These are phyloP conservation scores for Fusarium subglutinans DNA, from an alignment of 2,329 filamentous ascomycete genomes.

Conservation along the genomic window DNA sequence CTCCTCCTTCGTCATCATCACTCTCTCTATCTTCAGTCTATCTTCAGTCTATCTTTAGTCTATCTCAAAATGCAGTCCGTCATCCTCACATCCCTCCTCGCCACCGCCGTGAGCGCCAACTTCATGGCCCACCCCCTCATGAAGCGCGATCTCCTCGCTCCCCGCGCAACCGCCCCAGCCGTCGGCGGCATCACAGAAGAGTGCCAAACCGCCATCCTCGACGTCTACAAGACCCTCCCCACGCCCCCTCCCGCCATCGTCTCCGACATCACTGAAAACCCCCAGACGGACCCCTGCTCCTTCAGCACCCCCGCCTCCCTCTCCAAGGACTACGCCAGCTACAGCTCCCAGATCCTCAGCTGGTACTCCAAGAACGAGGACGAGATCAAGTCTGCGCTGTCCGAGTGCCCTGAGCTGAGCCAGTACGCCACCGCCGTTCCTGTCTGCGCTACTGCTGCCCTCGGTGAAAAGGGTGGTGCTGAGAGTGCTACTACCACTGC, in stretches of 20 bases:
- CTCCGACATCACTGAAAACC: slow-evolving; percentile 36
- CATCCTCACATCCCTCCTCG: slow-evolving; percentile 40
- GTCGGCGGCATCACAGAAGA: slow-evolving; percentile 10
- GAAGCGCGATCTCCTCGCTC: slow-evolving; percentile 38
- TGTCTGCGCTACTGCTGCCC: slow-evolving; percentile 35
- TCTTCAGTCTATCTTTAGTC: neutral
- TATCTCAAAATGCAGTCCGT: slow-evolving; percentile 43
- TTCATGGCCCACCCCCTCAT: slow-evolving; percentile 44
- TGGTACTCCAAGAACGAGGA: slow-evolving; percentile 46
- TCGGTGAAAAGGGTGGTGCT: neutral
- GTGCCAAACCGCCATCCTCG: slow-evolving; percentile 40
- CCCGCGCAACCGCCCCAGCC: slow-evolving; percentile 37
- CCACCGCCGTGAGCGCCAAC: slow-evolving; percentile 40
- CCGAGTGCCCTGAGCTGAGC: slow-evolving; percentile 41
- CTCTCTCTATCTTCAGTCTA: neutral
- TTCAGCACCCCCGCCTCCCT: slow-evolving; percentile 46
- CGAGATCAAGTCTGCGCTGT: slow-evolving; percentile 39
- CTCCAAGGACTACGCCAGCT: slow-evolving; percentile 45
- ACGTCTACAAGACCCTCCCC: slow-evolving; percentile 41
- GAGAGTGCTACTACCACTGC: slow-evolving; percentile 4
- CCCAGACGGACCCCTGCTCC: slow-evolving; percentile 46
- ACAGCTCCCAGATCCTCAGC: slow-evolving; percentile 42
- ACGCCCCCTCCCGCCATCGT: slow-evolving; percentile 45
- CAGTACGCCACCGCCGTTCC: slow-evolving; percentile 31
- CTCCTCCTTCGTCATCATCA: neutral